Evolutionary conservation across 768 basidiomycete species (phyloP), one percentile per base, ranked within the genome.

Genomic region (Lactarius tabidus): DNA sequence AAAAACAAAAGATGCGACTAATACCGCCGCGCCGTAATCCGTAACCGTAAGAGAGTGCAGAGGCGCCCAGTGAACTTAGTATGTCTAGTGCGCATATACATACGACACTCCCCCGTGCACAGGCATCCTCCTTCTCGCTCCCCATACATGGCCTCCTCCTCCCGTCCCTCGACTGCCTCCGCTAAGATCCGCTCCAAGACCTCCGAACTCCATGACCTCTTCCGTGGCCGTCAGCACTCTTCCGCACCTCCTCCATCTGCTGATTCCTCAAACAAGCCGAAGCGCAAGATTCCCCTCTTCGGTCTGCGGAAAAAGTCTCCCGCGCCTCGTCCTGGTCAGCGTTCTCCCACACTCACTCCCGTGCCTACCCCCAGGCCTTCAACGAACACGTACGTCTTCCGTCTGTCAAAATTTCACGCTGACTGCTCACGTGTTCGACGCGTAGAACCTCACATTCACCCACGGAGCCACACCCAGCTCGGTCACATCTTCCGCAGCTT

Each of bases 241-340:
- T 43, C 68, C 29, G 9, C 8, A 23, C 38, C 67, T 8, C 14
- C 63, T 5, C 12, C 67, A 1, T 59, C 67, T 2, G 7, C 39
- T 12, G 60, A 57, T 5, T 7, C 57, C 31, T 33, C 63, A 4
- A 15, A 51, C 28, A 68, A 68, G 23, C 14, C 64, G 12, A 70
- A 68, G 36, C 67, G 69, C 38, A 65, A 68, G 43, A 55, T 70
- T 7, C 69, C 69, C 3, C 63, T 70, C 56, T 64, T 70, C 43
- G 57, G 69, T 57, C 64, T 70, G 23, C 66, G 65, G 48, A 63
- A 61, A 53, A 70, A 70, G 45, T 64, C 69, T 15, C 59, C 59
- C 17, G 59, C 35, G 9, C 23, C 64, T 18, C 35, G 59, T 14
- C 36, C 36, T 12, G 26, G 23, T 14, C 67, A 26, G 3, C 55